Percentiles rank a stretch among this genome's conserved stretches.
Conservation (phyloP, 1,284 basidiomycete species). For the Fistulinella staudtii region DNA sequence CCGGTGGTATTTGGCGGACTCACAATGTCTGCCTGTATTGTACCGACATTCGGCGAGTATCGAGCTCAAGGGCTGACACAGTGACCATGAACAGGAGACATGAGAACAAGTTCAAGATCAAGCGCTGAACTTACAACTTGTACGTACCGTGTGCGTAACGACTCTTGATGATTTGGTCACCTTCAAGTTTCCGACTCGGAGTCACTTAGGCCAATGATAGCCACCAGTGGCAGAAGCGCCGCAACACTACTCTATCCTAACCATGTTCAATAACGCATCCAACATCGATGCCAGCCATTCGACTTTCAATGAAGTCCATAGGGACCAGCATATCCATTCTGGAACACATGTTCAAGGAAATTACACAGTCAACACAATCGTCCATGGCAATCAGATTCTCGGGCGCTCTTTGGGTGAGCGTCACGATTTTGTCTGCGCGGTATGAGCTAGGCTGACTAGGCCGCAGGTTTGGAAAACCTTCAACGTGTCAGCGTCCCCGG, state of each 20-base stretch:
- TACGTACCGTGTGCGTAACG: too few relatives aligned
- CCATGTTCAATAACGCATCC: conserved; percentile 25
- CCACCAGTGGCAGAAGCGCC: too few relatives aligned
- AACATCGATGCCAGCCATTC: conserved; percentile 25
- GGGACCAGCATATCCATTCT: conserved; percentile 17
- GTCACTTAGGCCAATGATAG: too few relatives aligned
- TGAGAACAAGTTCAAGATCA: too few relatives aligned
- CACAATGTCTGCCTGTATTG: conserved; percentile 4
- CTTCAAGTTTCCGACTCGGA: too few relatives aligned
- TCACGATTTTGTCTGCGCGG: not conserved
- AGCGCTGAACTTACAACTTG: too few relatives aligned
- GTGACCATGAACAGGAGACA: too few relatives aligned
- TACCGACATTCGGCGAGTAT: conserved; percentile 1
- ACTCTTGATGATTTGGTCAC: too few relatives aligned
- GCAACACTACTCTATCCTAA: not conserved
- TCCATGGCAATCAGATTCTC: conserved; percentile 23
- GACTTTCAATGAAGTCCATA: conserved; percentile 23
- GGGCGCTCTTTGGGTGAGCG: conserved; percentile 14
- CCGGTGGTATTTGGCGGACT: not conserved
- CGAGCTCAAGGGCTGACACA: not conserved
- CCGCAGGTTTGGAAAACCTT: conserved; percentile 14
- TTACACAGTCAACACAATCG: conserved; percentile 18
- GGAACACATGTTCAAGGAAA: conserved; percentile 14
- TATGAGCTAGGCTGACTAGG: not conserved
- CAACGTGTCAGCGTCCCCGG: conserved; percentile 12